A percentile compares a stretch with the other conserved stretches of the same genome.
These are phyloP conservation scores for Lactifluus rugatus DNA, from an alignment of 768 basidiomycete genomes.

Conservation along the genomic window DNA sequence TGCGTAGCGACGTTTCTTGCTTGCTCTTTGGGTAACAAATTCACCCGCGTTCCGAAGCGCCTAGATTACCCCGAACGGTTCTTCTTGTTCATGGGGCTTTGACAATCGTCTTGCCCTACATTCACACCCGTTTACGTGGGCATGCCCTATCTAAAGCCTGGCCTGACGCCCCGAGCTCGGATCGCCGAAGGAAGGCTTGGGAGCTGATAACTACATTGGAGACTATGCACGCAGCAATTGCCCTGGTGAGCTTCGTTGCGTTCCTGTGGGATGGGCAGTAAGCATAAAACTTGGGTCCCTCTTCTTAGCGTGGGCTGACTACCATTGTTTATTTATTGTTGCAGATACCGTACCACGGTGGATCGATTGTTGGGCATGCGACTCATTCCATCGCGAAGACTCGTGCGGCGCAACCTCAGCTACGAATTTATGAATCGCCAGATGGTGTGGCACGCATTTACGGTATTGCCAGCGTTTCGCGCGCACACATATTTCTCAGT, in stretches of 20 bases:
- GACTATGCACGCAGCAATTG: slow-evolving; percentile 50
- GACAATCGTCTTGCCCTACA: slow-evolving; percentile 69
- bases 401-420: slow-evolving; percentile 75
- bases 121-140: slow-evolving; percentile 61
- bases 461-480: slow-evolving; percentile 42
- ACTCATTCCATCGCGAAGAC: slow-evolving; percentile 59
- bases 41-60: slow-evolving; percentile 32
- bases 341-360: slow-evolving; percentile 75
- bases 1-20: slow-evolving; percentile 14
- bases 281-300: slow-evolving; percentile 23
- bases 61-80: slow-evolving; percentile 51
- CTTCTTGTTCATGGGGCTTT: slow-evolving; percentile 60
- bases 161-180: slow-evolving; percentile 83
- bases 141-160: slow-evolving; percentile 78
- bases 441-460: slow-evolving; percentile 99
- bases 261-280: slow-evolving; percentile 87
- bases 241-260: slow-evolving; percentile 64
- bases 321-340: background rate
- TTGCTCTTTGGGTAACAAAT: slow-evolving; percentile 4
- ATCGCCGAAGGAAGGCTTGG: slow-evolving; percentile 68
- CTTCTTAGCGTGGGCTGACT: background rate
- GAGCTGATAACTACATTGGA: slow-evolving; percentile 55
- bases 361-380: slow-evolving; percentile 71
- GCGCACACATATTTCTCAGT: background rate
- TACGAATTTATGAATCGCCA: slow-evolving; percentile 99